Evolutionary conservation across 164 flowering plant species (phyloP), one percentile per base, ranked within the genome.

Genomic region (Magnolia kwangsiensis): DNA sequence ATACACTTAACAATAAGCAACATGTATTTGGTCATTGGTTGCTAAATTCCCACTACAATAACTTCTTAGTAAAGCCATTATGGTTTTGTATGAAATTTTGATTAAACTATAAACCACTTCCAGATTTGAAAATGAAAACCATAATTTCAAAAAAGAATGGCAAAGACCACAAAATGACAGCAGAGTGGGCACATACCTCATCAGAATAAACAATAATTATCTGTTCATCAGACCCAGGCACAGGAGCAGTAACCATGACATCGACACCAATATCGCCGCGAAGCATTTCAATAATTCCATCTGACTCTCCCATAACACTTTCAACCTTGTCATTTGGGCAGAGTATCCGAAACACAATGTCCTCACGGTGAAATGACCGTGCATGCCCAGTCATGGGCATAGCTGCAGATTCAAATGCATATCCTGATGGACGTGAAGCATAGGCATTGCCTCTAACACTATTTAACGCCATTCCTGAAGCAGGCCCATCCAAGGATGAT

Each of bases 241-340:
- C 83, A 23, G 85, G 89, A 71, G 90, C 98, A 75, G 85, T 50
- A 79, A 93, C 88, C 79, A 83, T 89, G 8, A 94, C 86, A 78
- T 89, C 93, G 55, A 96, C 98, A 50, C 99, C 99, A 74, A 96
- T 77, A 75, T 96, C 99, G 81, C 85, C 88, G 59, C 81, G 97
- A 78, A 96, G 95, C 83, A 94, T 75, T 50, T 90, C 93, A 29
- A 94, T 71, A 67, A 96, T 86, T 67, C 99, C 99, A 82, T 87
- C 87, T 0, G 89, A 74, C 72, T 96, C 98, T 78, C 92, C 97
- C 85, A 89, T 80, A 81, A 96, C 86, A 74, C 78, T 78, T 45
- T 92, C 90, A 74, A 96, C 82, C 84, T 84, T 94, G 55, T 87
- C 90, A 84, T 76, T 76, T 29, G 98, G 98, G 79, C 99, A 94